Evolutionary conservation across 1,139 yeast genomes (phyloP).

Genomic region (Kodamaea derodonti): DNA sequence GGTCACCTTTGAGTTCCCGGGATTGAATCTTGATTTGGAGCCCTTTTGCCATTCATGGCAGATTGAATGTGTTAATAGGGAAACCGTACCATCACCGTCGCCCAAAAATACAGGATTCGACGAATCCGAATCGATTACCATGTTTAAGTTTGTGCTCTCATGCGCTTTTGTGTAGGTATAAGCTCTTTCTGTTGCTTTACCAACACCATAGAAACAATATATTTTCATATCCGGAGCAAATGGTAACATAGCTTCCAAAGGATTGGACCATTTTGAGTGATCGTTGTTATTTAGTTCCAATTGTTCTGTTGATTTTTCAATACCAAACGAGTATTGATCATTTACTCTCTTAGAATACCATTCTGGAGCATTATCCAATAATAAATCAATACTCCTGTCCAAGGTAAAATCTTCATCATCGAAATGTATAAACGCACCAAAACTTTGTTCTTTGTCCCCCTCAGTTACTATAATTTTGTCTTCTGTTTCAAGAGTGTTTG

Average conservation of each 20-base stretch:
- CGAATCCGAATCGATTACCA: conserved; percentile 62
- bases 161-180: conserved; percentile 72
- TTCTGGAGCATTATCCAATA: conserved; percentile 62
- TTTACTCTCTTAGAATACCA: conserved; percentile 68
- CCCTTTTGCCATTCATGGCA: conserved; percentile 84
- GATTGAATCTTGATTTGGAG: conserved; percentile 65
- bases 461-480: conserved; percentile 19
- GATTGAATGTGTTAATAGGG: conserved; percentile 73
- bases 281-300: conserved; percentile 59
- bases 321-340: conserved; percentile 76
- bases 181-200: conserved; percentile 92
- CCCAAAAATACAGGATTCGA: conserved; percentile 67
- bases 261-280: conserved; percentile 86
- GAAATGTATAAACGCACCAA: conserved; percentile 77
- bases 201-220: conserved; percentile 90
- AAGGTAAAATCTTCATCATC: conserved; percentile 53
- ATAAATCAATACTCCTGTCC: conserved; percentile 59
- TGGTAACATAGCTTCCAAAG: conserved; percentile 87
- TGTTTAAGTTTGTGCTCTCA: conserved; percentile 52
- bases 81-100: conserved; percentile 96
- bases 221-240: conserved; percentile 89
- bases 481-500: conserved; percentile 27
- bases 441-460: conserved; percentile 42
- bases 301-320: conserved; percentile 58
- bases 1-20: conserved; percentile 67